These are phyloP conservation scores for Vaccinium myrtillus DNA, from an alignment of 148 eudicot genomes.

Conservation along the genomic window DNA sequence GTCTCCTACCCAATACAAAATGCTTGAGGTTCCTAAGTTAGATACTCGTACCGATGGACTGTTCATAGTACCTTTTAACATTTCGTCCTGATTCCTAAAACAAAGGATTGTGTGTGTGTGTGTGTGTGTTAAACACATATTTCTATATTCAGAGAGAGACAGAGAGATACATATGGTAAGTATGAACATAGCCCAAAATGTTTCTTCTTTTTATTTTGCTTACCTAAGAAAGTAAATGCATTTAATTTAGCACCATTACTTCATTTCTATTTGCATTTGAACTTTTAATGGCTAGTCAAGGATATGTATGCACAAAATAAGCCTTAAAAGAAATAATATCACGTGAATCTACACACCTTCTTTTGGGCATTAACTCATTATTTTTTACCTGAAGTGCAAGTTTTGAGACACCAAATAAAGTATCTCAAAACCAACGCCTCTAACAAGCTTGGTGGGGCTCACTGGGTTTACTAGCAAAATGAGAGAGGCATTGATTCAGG, in stretches of 20 bases:
- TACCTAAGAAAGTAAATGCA: background rate
- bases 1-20: background rate
- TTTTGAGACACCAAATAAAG: background rate
- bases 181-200: background rate
- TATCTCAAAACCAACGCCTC: background rate
- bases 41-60: too few species aligned
- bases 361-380: background rate
- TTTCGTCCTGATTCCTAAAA: background rate
- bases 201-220: background rate
- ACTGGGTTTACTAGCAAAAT: background rate
- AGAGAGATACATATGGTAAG: background rate
- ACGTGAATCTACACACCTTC: background rate
- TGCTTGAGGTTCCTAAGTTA: background rate
- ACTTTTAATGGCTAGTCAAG: background rate
- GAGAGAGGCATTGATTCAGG: conserved; percentile 9
- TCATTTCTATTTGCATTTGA: background rate
- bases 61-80: background rate
- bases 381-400: background rate
- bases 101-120: background rate
- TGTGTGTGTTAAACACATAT: background rate
- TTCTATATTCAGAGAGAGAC: background rate
- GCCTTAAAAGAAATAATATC: background rate
- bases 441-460: background rate
- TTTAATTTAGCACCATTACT: conserved; percentile 6
- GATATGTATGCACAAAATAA: background rate